Evolutionary conservation across 2,329 filamentous ascomycete species (phyloP), one percentile per base, ranked within the genome.

Genomic region (Colletotrichum agaves): DNA sequence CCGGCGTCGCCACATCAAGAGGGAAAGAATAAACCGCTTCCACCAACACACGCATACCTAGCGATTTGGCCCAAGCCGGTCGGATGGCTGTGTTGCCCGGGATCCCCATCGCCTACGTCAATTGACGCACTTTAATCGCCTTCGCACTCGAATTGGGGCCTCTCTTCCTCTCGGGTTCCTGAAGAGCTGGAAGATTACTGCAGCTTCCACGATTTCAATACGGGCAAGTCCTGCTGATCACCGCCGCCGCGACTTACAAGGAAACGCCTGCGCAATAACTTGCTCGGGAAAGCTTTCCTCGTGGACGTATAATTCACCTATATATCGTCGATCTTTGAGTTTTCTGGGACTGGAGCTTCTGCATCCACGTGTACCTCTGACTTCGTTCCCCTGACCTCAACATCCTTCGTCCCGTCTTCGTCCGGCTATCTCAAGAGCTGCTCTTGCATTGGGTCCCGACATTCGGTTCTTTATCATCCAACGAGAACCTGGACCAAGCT

Each of bases 71-170:
- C 61, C 33, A 39, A 64, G 64, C 61, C 55, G 58, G 62, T 63
- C 67, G 67, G 63, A 71, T 71, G 69, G 69, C 67, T 70, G 69
- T 70, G 69, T 65, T 71, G 67, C 56, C 56, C 56, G 49, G 67
- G 57, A 56, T 63, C 50, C 59, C 67, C 67, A 63, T 60, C 37
- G 31, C 61, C 67, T 62, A 69, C 66, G 66, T 67, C 66, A 67
- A 67, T 67, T 67, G 63, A 69, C 66, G 56, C 62, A 61, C 66
- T 65, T 35, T 53, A 47, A 65, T 44, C 65, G 21, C 53, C 61
- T 11, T 37, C 21, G 49, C 52, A 10, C 52, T 35, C 35, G 33
- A 61, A 43, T 33, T 41, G 35, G 21, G 15, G 37, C 2, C 46
- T 52, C 23, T 43, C 33, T 52, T 31, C 17, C 37, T 37, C 21